These are phyloP conservation scores for Calcarisporium arbuscula DNA, from an alignment of 2,329 filamentous ascomycete genomes.

Conservation along the genomic window DNA sequence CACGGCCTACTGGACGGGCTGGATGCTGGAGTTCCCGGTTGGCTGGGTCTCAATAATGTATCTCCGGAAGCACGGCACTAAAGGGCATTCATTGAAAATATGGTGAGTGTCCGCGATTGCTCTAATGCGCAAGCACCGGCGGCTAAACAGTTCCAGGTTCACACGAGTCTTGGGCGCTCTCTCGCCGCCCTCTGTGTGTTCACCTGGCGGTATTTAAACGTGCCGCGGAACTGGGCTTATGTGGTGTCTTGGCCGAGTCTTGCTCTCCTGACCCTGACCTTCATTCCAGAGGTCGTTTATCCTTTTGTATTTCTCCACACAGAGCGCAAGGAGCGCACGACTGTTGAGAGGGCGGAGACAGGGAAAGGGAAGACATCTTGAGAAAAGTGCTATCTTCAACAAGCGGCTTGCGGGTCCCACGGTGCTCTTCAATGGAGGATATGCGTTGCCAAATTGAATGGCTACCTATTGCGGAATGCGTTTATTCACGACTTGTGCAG, in stretches of 20 bases:
- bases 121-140: background rate
- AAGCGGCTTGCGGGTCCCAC: too few relatives aligned
- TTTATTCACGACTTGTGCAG: too few relatives aligned
- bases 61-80: slow-evolving; percentile 1
- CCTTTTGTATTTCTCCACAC: slow-evolving; percentile 4
- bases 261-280: slow-evolving; percentile 1
- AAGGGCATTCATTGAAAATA: slow-evolving; percentile 5
- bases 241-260: slow-evolving; percentile 6
- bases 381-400: too few relatives aligned
- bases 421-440: too few relatives aligned
- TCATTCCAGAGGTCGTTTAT: slow-evolving; percentile 4
- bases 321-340: slow-evolving; percentile 1
- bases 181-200: slow-evolving; percentile 5
- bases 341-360: too few relatives aligned
- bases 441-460: too few relatives aligned
- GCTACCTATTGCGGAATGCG: too few relatives aligned
- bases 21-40: slow-evolving; percentile 5
- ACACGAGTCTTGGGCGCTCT: slow-evolving; percentile 3
- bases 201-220: slow-evolving; percentile 6
- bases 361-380: too few relatives aligned
- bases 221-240: slow-evolving; percentile 7
- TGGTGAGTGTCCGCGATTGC: too few relatives aligned
- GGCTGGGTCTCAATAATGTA: slow-evolving; percentile 1
- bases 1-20: slow-evolving; percentile 7
- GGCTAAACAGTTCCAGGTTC: background rate